These are phyloP conservation scores for Acanthamoeba lenticulata DNA, from an alignment of 208 protist species.

Conservation along the genomic window DNA sequence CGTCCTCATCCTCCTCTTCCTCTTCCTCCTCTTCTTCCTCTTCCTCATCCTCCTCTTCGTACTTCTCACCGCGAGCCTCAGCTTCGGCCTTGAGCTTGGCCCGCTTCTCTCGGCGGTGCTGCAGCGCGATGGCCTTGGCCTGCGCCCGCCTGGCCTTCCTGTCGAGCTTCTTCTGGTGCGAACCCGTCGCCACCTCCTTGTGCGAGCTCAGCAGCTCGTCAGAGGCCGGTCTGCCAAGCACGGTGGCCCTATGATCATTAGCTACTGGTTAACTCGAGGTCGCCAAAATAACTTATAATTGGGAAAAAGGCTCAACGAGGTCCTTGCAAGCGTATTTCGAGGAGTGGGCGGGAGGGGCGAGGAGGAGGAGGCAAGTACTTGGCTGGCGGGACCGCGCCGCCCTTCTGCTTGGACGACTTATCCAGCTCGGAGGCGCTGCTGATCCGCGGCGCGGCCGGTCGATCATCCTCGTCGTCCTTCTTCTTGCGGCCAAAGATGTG, in stretches of 20 bases:
- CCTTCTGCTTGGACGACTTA: not conserved
- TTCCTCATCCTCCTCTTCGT: not conserved
- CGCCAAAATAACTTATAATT: too few species aligned
- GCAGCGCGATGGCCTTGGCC: not conserved
- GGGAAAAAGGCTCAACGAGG: too few species aligned
- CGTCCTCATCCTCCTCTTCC: not conserved
- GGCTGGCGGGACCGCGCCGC: not conserved
- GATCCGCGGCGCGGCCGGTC: not conserved
- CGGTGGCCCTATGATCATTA: too few species aligned
- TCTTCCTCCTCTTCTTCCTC: not conserved
- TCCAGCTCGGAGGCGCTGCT: conserved; percentile 44
- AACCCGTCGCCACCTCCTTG: not conserved
- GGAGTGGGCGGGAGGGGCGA: too few species aligned
- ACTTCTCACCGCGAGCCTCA: not conserved
- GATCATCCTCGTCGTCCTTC: not conserved
- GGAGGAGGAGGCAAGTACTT: not conserved
- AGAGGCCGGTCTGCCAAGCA: not conserved
- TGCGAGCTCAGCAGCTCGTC: not conserved
- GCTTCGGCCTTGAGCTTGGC: not conserved
- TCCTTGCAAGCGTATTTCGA: too few species aligned
- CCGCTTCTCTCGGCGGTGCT: not conserved
- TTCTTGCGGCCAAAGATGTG: not conserved
- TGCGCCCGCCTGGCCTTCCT: not conserved
- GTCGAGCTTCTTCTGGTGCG: not conserved
- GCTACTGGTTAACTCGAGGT: too few species aligned